phyloP scores from a whole-genome alignment of 192 early-diverging fungal genomes.

The Radiomyces spectabilis region DNA sequence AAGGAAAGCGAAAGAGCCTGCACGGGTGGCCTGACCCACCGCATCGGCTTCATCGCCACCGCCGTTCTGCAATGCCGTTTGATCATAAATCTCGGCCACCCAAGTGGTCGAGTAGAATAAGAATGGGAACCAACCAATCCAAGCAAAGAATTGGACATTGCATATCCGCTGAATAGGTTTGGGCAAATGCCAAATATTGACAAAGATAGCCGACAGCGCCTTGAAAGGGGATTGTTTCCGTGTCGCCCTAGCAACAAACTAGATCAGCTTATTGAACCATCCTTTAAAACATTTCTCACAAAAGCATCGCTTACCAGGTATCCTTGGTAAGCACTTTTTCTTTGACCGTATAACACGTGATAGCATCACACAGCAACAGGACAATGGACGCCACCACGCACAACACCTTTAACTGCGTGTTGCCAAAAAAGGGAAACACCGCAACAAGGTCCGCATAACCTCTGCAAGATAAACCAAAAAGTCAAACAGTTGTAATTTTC shows the following conservation, averaged over 20 bases:
- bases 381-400: conserved; percentile 66
- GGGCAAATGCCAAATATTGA: conserved; percentile 59
- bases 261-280: no score
- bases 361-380: conserved; percentile 47
- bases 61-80: conserved; percentile 7
- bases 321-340: conserved; percentile 35
- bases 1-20: conserved; percentile 84
- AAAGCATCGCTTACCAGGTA: neutral
- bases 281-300: no score
- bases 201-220: conserved; percentile 20
- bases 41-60: no score
- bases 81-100: conserved; percentile 42
- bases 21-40: conserved; percentile 50
- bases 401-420: conserved; percentile 76
- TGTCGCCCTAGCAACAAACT: no score
- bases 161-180: conserved; percentile 66
- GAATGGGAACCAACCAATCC: conserved; percentile 98
- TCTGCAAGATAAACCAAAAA: no score
- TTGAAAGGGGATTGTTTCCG: conserved; percentile 2
- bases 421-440: conserved; percentile 65
- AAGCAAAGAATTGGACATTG: conserved; percentile 92
- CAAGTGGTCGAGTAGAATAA: conserved; percentile 76
- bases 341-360: conserved; percentile 64
- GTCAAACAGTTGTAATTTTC: no score
- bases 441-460: conserved; percentile 74